Evolutionary conservation across 352 stramenopile genomes (phyloP).

Genomic region (Thalassiosira exigua): DNA sequence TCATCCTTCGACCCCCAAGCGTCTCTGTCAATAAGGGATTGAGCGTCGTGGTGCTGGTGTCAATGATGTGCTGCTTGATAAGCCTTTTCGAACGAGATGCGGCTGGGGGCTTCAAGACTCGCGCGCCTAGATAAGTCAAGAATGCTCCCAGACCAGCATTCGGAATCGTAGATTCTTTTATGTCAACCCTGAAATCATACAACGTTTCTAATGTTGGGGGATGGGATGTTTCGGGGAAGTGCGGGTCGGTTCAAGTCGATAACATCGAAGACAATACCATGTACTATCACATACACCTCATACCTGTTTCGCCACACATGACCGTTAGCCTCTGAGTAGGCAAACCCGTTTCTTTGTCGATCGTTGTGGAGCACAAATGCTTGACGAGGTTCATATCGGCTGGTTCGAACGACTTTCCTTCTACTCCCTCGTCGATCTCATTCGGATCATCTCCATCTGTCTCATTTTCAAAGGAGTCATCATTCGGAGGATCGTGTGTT

Average conservation of each 20-base stretch:
- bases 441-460: too few species aligned
- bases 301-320: conserved; percentile 38
- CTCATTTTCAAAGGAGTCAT: too few species aligned
- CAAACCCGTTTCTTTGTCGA: conserved; percentile 20
- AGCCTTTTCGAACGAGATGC: conserved; percentile 17
- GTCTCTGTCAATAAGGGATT: conserved; percentile 25
- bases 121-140: conserved; percentile 72
- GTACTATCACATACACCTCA: conserved; percentile 1
- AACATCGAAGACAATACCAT: too few species aligned
- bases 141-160: conserved; percentile 76
- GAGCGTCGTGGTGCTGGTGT: conserved; percentile 2
- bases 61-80: conserved; percentile 25
- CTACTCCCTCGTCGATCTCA: too few species aligned
- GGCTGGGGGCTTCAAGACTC: conserved; percentile 49
- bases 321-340: conserved; percentile 42
- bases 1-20: conserved; percentile 23
- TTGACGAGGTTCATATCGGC: conserved; percentile 41
- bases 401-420: too few species aligned
- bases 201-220: conserved; percentile 57
- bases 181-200: conserved; percentile 62
- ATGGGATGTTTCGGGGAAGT: too few species aligned
- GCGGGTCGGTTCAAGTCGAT: too few species aligned
- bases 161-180: conserved; percentile 58
- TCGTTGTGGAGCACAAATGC: conserved; percentile 38
- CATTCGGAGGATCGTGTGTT: too few species aligned